These are phyloP conservation scores for Dendrobium huoshanense DNA, from an alignment of 106 monocot genomes.

Conservation along the genomic window DNA sequence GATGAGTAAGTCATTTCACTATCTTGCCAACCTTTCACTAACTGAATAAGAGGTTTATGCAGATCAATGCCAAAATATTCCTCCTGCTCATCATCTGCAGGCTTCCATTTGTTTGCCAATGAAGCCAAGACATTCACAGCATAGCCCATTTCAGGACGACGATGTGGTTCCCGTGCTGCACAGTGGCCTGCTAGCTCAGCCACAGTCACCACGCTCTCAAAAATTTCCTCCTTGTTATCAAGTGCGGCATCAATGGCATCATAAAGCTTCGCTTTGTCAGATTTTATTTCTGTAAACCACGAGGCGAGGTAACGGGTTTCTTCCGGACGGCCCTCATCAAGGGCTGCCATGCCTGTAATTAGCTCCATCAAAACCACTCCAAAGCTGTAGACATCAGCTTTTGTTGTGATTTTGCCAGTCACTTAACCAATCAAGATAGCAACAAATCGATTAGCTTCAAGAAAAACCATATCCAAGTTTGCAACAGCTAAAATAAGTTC, in stretches of 20 bases:
- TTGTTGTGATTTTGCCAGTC: conserved; percentile 52
- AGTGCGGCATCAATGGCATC: conserved; percentile 31
- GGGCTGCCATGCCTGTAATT: conserved; percentile 38
- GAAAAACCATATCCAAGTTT: too few relatives aligned
- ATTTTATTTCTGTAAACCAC: conserved; percentile 33
- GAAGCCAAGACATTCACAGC: conserved; percentile 40
- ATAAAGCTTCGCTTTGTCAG: conserved; percentile 23
- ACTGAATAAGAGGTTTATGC: conserved; percentile 39
- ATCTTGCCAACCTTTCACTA: conserved; percentile 46
- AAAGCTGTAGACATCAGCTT: conserved; percentile 52
- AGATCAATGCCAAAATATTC: conserved; percentile 50
- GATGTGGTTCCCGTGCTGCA: conserved; percentile 35
- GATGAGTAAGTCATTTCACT: conserved; percentile 1
- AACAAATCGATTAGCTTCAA: not conserved
- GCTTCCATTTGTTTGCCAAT: conserved; percentile 53
- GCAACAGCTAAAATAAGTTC: not conserved
- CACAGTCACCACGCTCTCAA: conserved; percentile 25
- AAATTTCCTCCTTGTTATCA: conserved; percentile 24
- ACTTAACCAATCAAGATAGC: conserved; percentile 23
- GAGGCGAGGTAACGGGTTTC: conserved; percentile 40
- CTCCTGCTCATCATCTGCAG: conserved; percentile 27
- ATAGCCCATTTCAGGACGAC: conserved; percentile 57
- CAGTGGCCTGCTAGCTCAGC: conserved; percentile 56
- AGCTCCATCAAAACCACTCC: conserved; percentile 61
- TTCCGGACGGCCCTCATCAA: conserved; percentile 38